Evolutionary conservation across 371 early-diverging fungal genomes (phyloP), one percentile per base, ranked within the genome.

Genomic region (Lichtheimia ornata): DNA sequence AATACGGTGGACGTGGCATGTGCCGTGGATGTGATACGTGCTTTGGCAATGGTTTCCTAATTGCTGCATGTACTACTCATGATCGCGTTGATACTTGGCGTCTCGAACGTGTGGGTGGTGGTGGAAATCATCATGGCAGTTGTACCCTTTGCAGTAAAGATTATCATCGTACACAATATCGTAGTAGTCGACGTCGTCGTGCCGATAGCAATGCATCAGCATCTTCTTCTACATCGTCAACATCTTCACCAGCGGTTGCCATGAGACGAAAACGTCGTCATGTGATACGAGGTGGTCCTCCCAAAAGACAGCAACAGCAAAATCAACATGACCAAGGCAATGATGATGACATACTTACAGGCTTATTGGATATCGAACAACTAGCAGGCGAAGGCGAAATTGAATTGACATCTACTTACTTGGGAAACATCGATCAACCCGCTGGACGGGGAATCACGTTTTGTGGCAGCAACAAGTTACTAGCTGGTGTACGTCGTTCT

Each of bases 61-160:
- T 79, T 12, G 79, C 79, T 5, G 68, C 79, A 11, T 61, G 66
- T 27, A 56, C 73, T 0, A 28, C 58, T 6, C 67, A 79, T 45
- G 72, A 69, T 2, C 58, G 58, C 4, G 79, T 71, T 1, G 67
- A 73, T 55, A 64, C 62, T 13, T 75, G 74, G 75, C 66, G 74
- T 5, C 47, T 78, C 9, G 70, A 73, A 50, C 67, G 69, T 11
- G 58, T 63, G 2, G 58, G 56, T 40, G 67, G 53, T 9, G 47
- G 56, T 18, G 22, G 25, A 3, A 44, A 27, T 12, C 58, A 67
- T 22, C 58, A 63, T n/a, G 50, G 58, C 35, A 69, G 57, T 24
- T 69, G 71, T 45, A 62, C 56, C 0, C 64, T 65, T 5, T 73
- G 74, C 47, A 52, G 55, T n/a, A 69, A 69, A 49, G 71, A 73